phyloP scores from a whole-genome alignment of 805 yeast genomes.

The Metschnikowia amazonensis region DNA sequence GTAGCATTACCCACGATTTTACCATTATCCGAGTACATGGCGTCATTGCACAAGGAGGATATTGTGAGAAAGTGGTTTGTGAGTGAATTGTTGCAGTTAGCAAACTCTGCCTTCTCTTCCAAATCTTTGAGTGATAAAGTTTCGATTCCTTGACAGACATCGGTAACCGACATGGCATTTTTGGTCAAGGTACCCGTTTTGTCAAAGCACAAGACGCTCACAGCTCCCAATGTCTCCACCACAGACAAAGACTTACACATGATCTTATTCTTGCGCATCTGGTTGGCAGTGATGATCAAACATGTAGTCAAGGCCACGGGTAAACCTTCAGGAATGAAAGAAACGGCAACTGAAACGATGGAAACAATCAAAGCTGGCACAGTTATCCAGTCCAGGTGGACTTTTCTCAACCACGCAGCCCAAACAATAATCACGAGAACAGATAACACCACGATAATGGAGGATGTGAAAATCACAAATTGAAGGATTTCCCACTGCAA shows the following conservation, averaged over 20 bases:
- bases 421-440: conserved; percentile 35
- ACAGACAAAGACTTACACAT: conserved; percentile 44
- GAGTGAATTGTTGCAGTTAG: conserved; percentile 10
- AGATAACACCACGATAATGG: conserved; percentile 23
- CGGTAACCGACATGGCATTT: conserved; percentile 44
- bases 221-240: conserved; percentile 56
- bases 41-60: conserved; percentile 35
- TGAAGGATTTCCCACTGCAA: conserved; percentile 40
- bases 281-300: conserved; percentile 44
- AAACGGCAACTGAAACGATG: conserved; percentile 43
- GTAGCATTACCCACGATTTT: conserved; percentile 45
- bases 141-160: conserved; percentile 18
- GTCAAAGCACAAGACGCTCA: conserved; percentile 44
- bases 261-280: conserved; percentile 43
- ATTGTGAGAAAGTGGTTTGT: conserved; percentile 18
- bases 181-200: conserved; percentile 49
- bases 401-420: conserved; percentile 41
- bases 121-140: conserved; percentile 14
- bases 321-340: conserved; percentile 51
- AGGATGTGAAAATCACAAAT: conserved; percentile 27
- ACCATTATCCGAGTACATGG: conserved; percentile 21
- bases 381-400: conserved; percentile 40
- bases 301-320: conserved; percentile 51
- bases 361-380: conserved; percentile 41
- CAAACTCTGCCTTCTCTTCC: conserved; percentile 13